Evolutionary conservation across 139 green algal species (phyloP), one percentile per base, ranked within the genome.

Genomic region (Micromonas pusilla): DNA sequence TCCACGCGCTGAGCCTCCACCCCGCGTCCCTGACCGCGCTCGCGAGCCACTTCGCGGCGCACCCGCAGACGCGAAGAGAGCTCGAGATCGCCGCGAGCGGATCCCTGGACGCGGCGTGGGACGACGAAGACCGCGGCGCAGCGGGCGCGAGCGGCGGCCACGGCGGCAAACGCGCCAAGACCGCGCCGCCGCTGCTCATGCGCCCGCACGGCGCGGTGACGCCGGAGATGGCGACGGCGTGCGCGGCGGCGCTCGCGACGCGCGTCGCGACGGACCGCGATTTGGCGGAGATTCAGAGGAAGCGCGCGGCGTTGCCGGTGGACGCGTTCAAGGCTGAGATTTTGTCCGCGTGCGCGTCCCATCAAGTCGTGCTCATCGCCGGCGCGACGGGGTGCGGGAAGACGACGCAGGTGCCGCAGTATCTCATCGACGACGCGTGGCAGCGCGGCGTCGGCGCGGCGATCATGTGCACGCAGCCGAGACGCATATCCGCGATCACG

Each of bases 341-440:
- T 1, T 65, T 75, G 3, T 39, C 81, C n/a, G 37, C 45, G 28
- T 38, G 84, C 25, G 72, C 16, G n/a, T 25, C 16, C 13, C 62
- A 80, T 53, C 83, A 91, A 78, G 90, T 96, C 70, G 80, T 93
- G 13, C 70, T 96, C 23, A 81, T 96, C n/a, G 87, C 87, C 3
- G 91, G 91, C 1, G 88, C 93, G 72, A 96, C 90, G 3, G 91
- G 91, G 2, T 96, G 91, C 79, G 91, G 91, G 25, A 96, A 96
- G 73, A 96, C 86, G 9, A 94, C 90, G 6, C 84, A 90, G 79
- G 87, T 96, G 53, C 91, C 91, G 0, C 91, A 96, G 71, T 93
- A 87, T 37, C 52, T 96, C 9, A 71, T 96, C 68, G 91, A 96
- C 54, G 72, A 89, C 26, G 62, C 32, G 30, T 86, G 82, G 79